Base-by-base conservation (phyloP, 805 yeast species). In the Lipomyces spencermartinsiae region DNA sequence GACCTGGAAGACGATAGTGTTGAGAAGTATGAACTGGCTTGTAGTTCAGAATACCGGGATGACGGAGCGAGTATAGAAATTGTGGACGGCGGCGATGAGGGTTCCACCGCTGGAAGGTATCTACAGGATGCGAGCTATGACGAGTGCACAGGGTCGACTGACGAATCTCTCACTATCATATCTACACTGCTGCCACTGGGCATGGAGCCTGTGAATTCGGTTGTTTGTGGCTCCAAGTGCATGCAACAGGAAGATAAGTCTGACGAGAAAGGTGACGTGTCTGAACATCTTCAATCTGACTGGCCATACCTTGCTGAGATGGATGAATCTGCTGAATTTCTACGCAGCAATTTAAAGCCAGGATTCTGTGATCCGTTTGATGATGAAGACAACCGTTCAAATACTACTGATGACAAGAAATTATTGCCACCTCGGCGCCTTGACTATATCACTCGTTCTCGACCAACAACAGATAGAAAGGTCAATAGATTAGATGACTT, bases 291-390 rank as follows among this genome's bases (percentile, higher is more conserved):
- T 12, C 43, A 37, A 37, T 37, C 16, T 37, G 22, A 43, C 56
- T 53, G 56, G 31, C 34, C 19, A 53, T 53, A 53, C 19, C 34
- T 9, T 4, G 34, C 31, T 53, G 56, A 31, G 34, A 22, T 31
- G n/a, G 56, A 31, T 25, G 16, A 25, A 25, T 25, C 56, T 31
- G 34, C 56, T 25, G 56, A 43, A 6, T 43, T 43, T 43, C 22
- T 43, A 43, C 49, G 49, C 49, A 43, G 22, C n/a, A 43, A 16
- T 6, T 19, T 43, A 19, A 43, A 43, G 49, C 49, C 49, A 16
- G 49, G 49, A 14, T 43, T 43, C 49, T 43, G 49, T 43, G 49
- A 43, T 43, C 49, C 49, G 10, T 43, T 43, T 43, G 49, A 43
- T 14, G 49, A 43, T 14, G 22, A 43, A n/a, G 49, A 43, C n/a